Evolutionary conservation across 2,329 filamentous ascomycete genomes (phyloP).

Genomic region (Ceratocystis variospora): DNA sequence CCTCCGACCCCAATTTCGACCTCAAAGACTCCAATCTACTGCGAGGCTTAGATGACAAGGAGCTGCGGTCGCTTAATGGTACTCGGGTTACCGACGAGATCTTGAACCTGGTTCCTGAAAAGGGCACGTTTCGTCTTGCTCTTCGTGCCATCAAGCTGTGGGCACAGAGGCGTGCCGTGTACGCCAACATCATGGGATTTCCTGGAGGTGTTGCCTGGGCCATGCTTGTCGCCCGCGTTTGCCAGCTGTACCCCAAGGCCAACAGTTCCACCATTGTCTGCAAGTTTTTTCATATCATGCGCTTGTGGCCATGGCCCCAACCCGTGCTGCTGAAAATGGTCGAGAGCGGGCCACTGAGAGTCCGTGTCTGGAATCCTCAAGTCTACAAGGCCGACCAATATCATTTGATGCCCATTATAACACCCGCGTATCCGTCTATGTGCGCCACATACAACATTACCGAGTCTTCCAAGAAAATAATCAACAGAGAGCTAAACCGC

Average conservation of each 20-base stretch:
- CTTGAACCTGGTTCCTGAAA: conserved; percentile 72
- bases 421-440: conserved; percentile 94
- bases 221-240: conserved; percentile 90
- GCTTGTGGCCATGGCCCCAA: conserved; percentile 83
- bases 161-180: conserved; percentile 84
- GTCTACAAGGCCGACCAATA: conserved; percentile 69
- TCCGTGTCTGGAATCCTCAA: conserved; percentile 89
- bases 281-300: conserved; percentile 90
- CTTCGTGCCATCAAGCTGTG: conserved; percentile 89
- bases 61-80: conserved; percentile 82
- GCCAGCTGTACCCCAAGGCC: conserved; percentile 89
- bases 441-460: conserved; percentile 93
- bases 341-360: conserved; percentile 65
- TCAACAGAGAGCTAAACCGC: conserved; percentile 67
- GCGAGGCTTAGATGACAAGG: conserved; percentile 71
- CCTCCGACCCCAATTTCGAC: conserved; percentile 51
- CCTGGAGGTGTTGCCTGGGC: conserved; percentile 96
- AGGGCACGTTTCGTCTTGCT: conserved; percentile 77
- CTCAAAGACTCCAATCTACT: conserved; percentile 74
- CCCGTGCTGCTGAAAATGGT: conserved; percentile 85
- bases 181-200: conserved; percentile 92
- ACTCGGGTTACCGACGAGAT: conserved; percentile 92
- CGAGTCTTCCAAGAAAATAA: conserved; percentile 68
- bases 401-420: conserved; percentile 97
- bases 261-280: conserved; percentile 75